A percentile compares a stretch with the other conserved stretches of the same genome.
phyloP scores from a whole-genome alignment of 176 grass and related monocot species.

The Puya raimondii region DNA sequence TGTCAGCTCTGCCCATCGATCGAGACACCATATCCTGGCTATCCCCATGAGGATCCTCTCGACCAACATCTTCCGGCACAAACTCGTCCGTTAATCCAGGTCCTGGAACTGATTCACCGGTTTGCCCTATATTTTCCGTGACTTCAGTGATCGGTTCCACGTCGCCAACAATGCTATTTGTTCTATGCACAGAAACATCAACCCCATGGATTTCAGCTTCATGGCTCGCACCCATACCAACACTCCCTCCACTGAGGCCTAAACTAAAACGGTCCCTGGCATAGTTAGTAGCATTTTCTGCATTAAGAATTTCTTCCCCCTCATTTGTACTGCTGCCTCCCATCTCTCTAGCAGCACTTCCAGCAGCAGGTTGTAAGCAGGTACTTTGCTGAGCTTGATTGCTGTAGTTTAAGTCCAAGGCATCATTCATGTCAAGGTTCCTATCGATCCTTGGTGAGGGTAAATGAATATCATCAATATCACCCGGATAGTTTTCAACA shows the following conservation, averaged over 20 bases:
- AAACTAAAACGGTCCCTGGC: conserved; percentile 78
- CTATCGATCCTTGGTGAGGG: conserved; percentile 64
- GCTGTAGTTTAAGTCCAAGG: conserved; percentile 79
- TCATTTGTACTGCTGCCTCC: conserved; percentile 97
- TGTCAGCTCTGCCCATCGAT: conserved; percentile 72
- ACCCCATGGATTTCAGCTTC: conserved; percentile 98
- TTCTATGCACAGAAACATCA: conserved; percentile 75
- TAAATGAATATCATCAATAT: conserved; percentile 55
- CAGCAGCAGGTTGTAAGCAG: conserved; percentile 66
- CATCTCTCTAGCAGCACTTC: conserved; percentile 75
- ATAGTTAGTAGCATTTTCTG: conserved; percentile 57
- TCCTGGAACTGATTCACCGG: conserved; percentile 80
- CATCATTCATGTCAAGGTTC: conserved; percentile 76
- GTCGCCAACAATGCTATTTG: conserved; percentile 75
- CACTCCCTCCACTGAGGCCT: conserved; percentile 86
- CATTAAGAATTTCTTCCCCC: conserved; percentile 90
- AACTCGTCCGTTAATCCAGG: conserved; percentile 77
- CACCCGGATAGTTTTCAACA: conserved; percentile 86
- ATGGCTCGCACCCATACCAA: conserved; percentile 95
- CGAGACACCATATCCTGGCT: conserved; percentile 86
- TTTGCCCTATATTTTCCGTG: conserved; percentile 90
- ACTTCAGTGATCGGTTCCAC: conserved; percentile 77
- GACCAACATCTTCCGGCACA: conserved; percentile 61
- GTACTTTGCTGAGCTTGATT: conserved; percentile 94
- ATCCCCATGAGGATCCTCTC: conserved; percentile 58